Conservation (phyloP, 179 eudicot species). For the Vitellaria paradoxa region DNA sequence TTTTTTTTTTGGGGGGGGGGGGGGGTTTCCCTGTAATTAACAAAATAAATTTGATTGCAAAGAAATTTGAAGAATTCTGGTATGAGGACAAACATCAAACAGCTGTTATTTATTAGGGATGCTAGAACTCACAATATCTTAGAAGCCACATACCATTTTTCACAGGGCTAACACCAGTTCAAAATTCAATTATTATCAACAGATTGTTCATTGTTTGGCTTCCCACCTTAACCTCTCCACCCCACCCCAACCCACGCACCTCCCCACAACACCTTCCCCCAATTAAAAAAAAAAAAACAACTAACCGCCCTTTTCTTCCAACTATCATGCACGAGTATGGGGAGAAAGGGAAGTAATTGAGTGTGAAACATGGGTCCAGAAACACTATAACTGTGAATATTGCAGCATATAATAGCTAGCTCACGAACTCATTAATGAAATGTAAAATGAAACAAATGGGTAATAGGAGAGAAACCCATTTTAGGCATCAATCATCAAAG, state of each 20-base stretch:
- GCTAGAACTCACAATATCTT: neutral
- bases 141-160: neutral
- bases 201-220: no score
- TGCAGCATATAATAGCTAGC: neutral
- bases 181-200: neutral
- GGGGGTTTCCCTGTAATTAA: no score
- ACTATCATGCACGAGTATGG: no score
- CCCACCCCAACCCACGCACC: no score
- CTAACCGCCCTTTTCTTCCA: no score
- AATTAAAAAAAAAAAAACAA: no score
- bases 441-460: neutral
- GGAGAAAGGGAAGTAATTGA: no score
- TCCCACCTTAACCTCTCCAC: no score
- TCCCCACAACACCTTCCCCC: no score
- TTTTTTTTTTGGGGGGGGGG: no score
- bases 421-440: neutral
- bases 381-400: neutral
- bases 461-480: constrained; percentile 4
- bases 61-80: neutral
- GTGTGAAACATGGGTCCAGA: no score
- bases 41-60: neutral
- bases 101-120: neutral
- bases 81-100: neutral
- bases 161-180: neutral
- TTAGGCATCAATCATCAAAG: neutral